A percentile compares a stretch with the other conserved stretches of the same genome.
These are phyloP conservation scores for Coemansia sp. DNA, from an alignment of 192 early-diverging fungal genomes.

Conservation along the genomic window DNA sequence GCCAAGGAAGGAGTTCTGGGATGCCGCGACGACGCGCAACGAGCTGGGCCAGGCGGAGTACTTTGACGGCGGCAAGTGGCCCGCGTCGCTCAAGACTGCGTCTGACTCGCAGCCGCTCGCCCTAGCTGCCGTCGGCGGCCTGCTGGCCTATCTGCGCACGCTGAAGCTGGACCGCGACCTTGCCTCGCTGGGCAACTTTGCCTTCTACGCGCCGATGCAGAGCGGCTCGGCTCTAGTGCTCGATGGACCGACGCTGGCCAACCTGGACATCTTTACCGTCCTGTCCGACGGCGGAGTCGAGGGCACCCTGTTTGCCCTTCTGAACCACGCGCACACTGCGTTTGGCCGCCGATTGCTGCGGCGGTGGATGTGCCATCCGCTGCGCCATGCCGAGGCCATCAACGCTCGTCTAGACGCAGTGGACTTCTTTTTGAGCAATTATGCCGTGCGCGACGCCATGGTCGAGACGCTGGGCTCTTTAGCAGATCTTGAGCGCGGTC, in stretches of 20 bases:
- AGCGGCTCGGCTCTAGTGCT: conserved; percentile 72
- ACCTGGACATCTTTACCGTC: conserved; percentile 90
- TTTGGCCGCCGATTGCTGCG: conserved; percentile 82
- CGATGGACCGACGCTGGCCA: conserved; percentile 90
- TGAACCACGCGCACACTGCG: conserved; percentile 82
- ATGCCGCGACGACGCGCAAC: conserved; percentile 28
- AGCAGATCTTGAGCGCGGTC: conserved; percentile 86
- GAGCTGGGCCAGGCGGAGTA: conserved; percentile 37
- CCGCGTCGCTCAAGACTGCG: conserved; percentile 45
- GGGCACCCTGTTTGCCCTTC: conserved; percentile 81
- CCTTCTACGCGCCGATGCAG: conserved; percentile 79
- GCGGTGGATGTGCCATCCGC: conserved; percentile 87
- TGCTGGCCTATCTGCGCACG: conserved; percentile 85
- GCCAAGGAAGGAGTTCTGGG: conserved; percentile 55
- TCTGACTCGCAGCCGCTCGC: conserved; percentile 37
- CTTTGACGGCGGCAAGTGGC: conserved; percentile 53
- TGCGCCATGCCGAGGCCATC: conserved; percentile 66
- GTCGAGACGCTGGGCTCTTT: conserved; percentile 52
- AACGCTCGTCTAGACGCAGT: conserved; percentile 83
- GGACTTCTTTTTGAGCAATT: conserved; percentile 67
- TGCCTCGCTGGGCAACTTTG: conserved; percentile 80
- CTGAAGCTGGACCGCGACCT: conserved; percentile 85
- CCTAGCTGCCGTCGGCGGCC: conserved; percentile 64
- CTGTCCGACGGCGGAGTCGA: conserved; percentile 58
- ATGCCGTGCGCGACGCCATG: conserved; percentile 55